These are phyloP conservation scores for Pythium angustatum DNA, from an alignment of 352 stramenopile species.

Conservation along the genomic window DNA sequence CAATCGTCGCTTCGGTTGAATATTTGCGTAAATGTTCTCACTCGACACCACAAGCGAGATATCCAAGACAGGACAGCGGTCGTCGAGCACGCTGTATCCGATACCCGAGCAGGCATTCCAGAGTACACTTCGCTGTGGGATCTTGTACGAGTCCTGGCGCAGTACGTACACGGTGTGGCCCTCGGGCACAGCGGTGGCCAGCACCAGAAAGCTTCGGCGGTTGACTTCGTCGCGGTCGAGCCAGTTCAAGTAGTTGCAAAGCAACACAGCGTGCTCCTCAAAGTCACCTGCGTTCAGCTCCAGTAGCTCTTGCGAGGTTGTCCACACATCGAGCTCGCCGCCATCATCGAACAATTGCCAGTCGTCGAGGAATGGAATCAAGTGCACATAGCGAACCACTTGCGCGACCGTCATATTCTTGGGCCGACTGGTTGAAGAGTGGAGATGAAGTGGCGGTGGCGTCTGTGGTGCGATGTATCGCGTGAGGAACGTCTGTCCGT, in stretches of 20 bases:
- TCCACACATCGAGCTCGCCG: conserved; percentile 83
- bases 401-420: conserved; percentile 26
- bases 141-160: conserved; percentile 51
- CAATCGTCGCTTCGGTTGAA: conserved; percentile 54
- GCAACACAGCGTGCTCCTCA: conserved; percentile 91
- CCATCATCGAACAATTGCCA: conserved; percentile 79
- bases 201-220: conserved; percentile 75
- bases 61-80: conserved; percentile 82
- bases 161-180: conserved; percentile 90
- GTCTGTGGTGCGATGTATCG: conserved; percentile 74
- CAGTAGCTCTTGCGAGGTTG: conserved; percentile 90
- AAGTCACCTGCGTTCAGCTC: conserved; percentile 86
- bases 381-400: conserved; percentile 87
- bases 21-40: conserved; percentile 91
- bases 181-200: conserved; percentile 84
- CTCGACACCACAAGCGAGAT: conserved; percentile 86
- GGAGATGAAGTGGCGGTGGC: conserved; percentile 47
- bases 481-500: conserved; percentile 65
- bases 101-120: conserved; percentile 89
- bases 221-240: conserved; percentile 57
- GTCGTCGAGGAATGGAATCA: conserved; percentile 92
- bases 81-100: conserved; percentile 73
- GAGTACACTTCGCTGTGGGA: conserved; percentile 57
- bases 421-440: conserved; percentile 6
- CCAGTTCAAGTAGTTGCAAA: conserved; percentile 91